phyloP scores from a whole-genome alignment of 2,329 filamentous ascomycete genomes.

The Cryphonectria parasitica region DNA sequence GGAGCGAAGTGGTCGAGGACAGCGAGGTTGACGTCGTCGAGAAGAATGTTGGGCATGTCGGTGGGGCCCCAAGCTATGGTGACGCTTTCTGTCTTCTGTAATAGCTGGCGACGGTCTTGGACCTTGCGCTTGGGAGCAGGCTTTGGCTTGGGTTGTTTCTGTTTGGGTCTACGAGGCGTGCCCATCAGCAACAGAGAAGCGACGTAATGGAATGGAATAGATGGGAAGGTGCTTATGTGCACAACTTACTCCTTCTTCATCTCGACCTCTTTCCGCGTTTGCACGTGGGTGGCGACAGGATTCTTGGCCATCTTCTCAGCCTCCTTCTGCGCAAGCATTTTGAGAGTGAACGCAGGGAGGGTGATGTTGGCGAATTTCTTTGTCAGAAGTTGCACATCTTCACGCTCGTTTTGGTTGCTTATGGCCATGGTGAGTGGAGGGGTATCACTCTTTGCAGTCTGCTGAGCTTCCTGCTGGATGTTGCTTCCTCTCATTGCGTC shows the following conservation, averaged over 20 bases:
- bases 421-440: neutral
- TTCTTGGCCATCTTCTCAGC: neutral
- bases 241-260: neutral
- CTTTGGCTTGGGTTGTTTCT: neutral
- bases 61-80: neutral
- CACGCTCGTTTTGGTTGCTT: neutral
- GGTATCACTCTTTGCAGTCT: neutral
- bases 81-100: neutral
- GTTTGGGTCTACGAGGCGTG: neutral
- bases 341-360: neutral
- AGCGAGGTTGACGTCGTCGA: neutral
- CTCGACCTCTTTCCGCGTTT: neutral
- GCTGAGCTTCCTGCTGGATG: neutral
- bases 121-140: neutral
- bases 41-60: neutral
- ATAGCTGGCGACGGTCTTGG: neutral
- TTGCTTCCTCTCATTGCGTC: neutral
- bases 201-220: too few relatives aligned
- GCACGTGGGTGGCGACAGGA: neutral
- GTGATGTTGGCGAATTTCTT: neutral
- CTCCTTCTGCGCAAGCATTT: neutral
- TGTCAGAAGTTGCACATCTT: neutral
- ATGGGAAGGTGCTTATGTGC: neutral
- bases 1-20: neutral
- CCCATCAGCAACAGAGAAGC: neutral